Evolutionary conservation across 1,139 yeast genomes (phyloP).

Genomic region (Geotrichum macrosporum): DNA sequence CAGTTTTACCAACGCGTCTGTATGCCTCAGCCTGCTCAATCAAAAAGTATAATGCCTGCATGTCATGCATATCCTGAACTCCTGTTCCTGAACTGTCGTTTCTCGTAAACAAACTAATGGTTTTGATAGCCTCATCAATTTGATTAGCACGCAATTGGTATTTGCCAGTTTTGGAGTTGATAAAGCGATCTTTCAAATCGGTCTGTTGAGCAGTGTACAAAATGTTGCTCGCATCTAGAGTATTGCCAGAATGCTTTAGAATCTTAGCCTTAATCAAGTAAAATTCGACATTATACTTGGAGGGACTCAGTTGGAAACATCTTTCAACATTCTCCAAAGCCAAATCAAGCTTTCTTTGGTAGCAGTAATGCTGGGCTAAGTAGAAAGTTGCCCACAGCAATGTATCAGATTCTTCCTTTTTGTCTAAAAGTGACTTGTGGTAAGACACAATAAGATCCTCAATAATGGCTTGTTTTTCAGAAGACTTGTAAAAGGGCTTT

Average conservation of each 20-base stretch:
- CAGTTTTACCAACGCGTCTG: constrained; percentile 48
- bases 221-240: constrained; percentile 55
- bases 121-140: constrained; percentile 68
- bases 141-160: constrained; percentile 77
- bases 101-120: constrained; percentile 77
- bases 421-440: constrained; percentile 30
- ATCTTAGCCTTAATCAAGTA: constrained; percentile 78
- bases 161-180: constrained; percentile 83
- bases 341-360: constrained; percentile 45
- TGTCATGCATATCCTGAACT: constrained; percentile 75
- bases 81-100: constrained; percentile 76
- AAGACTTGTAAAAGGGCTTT: constrained; percentile 66
- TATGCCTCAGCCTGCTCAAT: constrained; percentile 84
- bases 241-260: constrained; percentile 63
- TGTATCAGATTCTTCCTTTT: constrained; percentile 46
- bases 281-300: constrained; percentile 61
- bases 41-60: constrained; percentile 92
- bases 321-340: constrained; percentile 57
- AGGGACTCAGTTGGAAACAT: constrained; percentile 63
- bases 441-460: constrained; percentile 54
- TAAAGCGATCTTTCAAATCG: constrained; percentile 86
- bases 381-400: constrained; percentile 75
- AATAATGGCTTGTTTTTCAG: constrained; percentile 47
- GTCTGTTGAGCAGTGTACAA: constrained; percentile 69
- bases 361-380: constrained; percentile 74